A percentile compares a stretch with the other conserved stretches of the same genome.
These are phyloP conservation scores for Didymella sp. DNA, from an alignment of 2,329 filamentous ascomycete genomes.

Conservation along the genomic window DNA sequence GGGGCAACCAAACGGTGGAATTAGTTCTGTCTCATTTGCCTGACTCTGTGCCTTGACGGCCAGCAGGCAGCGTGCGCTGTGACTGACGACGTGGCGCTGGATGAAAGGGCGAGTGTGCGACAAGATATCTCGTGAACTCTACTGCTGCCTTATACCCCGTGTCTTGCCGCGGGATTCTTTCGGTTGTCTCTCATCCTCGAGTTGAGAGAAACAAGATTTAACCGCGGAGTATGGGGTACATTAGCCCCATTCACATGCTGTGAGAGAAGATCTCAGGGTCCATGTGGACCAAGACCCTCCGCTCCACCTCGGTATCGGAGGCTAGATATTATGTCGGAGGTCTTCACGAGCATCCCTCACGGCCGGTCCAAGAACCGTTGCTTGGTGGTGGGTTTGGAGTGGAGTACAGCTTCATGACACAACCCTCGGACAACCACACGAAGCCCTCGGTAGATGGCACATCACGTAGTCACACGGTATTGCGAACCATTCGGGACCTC, in stretches of 20 bases:
- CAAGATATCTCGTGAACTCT: slow-evolving; percentile 31
- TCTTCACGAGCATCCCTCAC: slow-evolving; percentile 20
- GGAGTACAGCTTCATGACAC: slow-evolving; percentile 7
- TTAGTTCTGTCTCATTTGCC: slow-evolving; percentile 18
- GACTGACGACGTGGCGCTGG: slow-evolving; percentile 12
- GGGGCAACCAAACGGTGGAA: slow-evolving; percentile 11
- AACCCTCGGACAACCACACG: slow-evolving; percentile 4
- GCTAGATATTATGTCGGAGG: slow-evolving; percentile 23
- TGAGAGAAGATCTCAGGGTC: slow-evolving; percentile 37
- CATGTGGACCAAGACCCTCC: slow-evolving; percentile 21
- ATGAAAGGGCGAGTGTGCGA: slow-evolving; percentile 12
- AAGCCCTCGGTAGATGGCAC: slow-evolving; percentile 5
- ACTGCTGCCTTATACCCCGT: slow-evolving; percentile 9
- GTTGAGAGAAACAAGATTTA: slow-evolving; percentile 25
- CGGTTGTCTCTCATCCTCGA: slow-evolving; percentile 16
- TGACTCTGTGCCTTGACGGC: slow-evolving; percentile 3
- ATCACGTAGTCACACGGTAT: slow-evolving; percentile 4
- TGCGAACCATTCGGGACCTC: slow-evolving; percentile 11
- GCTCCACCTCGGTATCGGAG: slow-evolving; percentile 25
- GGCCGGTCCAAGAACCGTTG: slow-evolving; percentile 14
- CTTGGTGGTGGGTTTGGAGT: neutral
- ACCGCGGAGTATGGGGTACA: slow-evolving; percentile 46
- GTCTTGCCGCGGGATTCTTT: slow-evolving; percentile 16
- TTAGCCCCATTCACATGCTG: slow-evolving; percentile 38
- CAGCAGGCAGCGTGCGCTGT: slow-evolving; percentile 2